Conservation (phyloP, 2,329 filamentous ascomycete species). For the Aspergillus spinulosporus region DNA sequence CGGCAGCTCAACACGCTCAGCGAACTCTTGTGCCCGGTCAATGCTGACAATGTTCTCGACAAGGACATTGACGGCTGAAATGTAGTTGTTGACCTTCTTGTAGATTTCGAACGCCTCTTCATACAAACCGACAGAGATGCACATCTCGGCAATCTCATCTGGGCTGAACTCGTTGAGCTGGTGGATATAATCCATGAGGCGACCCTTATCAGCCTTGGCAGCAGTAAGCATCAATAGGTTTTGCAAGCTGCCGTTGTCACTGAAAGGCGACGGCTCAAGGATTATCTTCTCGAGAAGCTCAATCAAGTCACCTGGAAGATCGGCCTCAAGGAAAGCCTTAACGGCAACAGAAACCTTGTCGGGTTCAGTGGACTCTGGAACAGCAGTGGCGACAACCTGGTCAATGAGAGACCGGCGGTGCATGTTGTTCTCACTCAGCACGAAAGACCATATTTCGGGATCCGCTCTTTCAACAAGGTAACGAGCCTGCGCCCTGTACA, state of each 20-base stretch:
- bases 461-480: constrained; percentile 92
- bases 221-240: constrained; percentile 96
- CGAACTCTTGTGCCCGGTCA: constrained; percentile 92
- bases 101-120: constrained; percentile 98
- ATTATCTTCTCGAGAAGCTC: constrained; percentile 99
- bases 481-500: constrained; percentile 97
- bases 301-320: constrained; percentile 90
- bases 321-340: constrained; percentile 84
- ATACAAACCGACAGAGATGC: constrained; percentile 89
- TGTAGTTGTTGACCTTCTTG: constrained; percentile 94
- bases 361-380: constrained; percentile 88
- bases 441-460: constrained; percentile 88
- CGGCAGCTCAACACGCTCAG: constrained; percentile 87
- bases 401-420: constrained; percentile 92
- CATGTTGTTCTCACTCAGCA: constrained; percentile 92
- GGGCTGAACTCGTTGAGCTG: constrained; percentile 84
- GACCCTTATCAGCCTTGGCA: constrained; percentile 91
- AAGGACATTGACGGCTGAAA: constrained; percentile 83
- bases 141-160: constrained; percentile 88
- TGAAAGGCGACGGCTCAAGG: constrained; percentile 98
- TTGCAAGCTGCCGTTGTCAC: constrained; percentile 93
- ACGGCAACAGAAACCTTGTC: constrained; percentile 94
- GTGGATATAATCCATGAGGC: constrained; percentile 95
- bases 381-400: constrained; percentile 92
- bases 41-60: constrained; percentile 98